phyloP scores from a whole-genome alignment of 352 stramenopile species.

The Phytophthora tubulina region DNA sequence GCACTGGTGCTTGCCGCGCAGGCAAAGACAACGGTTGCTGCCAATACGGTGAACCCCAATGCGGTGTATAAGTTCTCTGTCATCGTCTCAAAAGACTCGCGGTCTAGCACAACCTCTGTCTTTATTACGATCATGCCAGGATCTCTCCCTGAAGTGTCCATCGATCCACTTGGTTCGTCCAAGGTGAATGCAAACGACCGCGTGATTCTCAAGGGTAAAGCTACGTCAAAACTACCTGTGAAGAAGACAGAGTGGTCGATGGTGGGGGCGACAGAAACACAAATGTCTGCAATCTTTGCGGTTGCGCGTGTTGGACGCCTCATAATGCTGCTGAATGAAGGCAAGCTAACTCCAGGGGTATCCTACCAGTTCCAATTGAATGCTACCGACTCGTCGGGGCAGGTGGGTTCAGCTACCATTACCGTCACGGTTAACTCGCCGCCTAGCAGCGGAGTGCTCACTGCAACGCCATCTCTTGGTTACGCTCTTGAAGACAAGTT shows the following conservation, averaged over 20 bases:
- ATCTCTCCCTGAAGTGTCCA: conserved; percentile 61
- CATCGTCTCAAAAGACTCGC: conserved; percentile 50
- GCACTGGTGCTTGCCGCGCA: conserved; percentile 35
- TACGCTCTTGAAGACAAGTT: conserved; percentile 70
- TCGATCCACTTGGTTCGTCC: conserved; percentile 47
- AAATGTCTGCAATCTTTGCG: conserved; percentile 55
- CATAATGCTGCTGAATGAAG: conserved; percentile 64
- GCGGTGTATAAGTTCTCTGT: conserved; percentile 64
- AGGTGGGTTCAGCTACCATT: conserved; percentile 53
- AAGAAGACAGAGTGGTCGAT: conserved; percentile 60
- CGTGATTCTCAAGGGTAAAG: conserved; percentile 59
- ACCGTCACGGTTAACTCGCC: conserved; percentile 60
- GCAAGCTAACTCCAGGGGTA: conserved; percentile 49
- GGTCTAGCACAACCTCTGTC: conserved; percentile 44
- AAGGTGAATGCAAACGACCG: conserved; percentile 74
- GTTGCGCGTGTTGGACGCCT: conserved; percentile 42
- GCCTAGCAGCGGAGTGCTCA: conserved; percentile 59
- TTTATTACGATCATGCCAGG: conserved; percentile 60
- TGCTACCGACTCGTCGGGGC: conserved; percentile 50
- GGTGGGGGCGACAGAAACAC: conserved; percentile 34
- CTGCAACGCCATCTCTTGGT: conserved; percentile 50
- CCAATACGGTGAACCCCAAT: conserved; percentile 62
- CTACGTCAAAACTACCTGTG: conserved; percentile 57
- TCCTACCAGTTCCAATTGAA: conserved; percentile 66
- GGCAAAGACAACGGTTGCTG: conserved; percentile 47